These are phyloP conservation scores for Colletotrichum sp. DNA, from an alignment of 2,329 filamentous ascomycete species.

Conservation along the genomic window DNA sequence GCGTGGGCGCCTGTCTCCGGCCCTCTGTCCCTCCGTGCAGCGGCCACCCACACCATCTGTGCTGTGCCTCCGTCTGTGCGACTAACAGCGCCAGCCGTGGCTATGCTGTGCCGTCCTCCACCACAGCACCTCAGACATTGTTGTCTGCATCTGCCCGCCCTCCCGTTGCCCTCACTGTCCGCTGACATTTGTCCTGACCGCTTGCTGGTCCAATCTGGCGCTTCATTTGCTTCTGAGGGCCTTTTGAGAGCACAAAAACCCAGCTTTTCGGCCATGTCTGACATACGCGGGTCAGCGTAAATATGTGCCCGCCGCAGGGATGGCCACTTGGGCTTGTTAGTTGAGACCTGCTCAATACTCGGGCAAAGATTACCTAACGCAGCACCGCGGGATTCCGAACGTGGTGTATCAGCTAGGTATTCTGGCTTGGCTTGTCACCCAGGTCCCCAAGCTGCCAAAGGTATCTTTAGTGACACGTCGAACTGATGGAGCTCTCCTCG, in stretches of 20 bases:
- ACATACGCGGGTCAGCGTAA: not conserved
- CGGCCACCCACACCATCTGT: not conserved
- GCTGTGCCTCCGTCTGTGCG: constrained; percentile 1
- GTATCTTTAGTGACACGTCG: not conserved
- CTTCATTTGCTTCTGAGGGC: not conserved
- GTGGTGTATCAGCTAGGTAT: not conserved
- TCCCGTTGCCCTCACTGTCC: not conserved
- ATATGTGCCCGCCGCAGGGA: not conserved
- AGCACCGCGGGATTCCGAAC: not conserved
- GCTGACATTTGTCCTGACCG: not conserved
- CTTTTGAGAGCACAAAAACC: not conserved
- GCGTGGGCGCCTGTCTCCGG: not conserved
- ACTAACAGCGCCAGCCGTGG: not conserved
- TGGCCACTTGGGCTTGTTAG: not conserved
- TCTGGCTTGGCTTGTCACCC: not conserved
- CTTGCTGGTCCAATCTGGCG: not conserved
- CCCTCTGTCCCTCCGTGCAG: not conserved
- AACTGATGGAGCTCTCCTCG: not conserved
- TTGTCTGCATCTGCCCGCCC: not conserved
- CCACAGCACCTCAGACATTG: not conserved
- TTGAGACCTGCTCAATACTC: not conserved
- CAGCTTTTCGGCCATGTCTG: not conserved
- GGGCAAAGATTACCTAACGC: not conserved
- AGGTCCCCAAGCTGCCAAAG: not conserved
- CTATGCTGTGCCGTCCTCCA: not conserved